phyloP scores from a whole-genome alignment of 208 protist species.

The Leishmania guyanensis region DNA sequence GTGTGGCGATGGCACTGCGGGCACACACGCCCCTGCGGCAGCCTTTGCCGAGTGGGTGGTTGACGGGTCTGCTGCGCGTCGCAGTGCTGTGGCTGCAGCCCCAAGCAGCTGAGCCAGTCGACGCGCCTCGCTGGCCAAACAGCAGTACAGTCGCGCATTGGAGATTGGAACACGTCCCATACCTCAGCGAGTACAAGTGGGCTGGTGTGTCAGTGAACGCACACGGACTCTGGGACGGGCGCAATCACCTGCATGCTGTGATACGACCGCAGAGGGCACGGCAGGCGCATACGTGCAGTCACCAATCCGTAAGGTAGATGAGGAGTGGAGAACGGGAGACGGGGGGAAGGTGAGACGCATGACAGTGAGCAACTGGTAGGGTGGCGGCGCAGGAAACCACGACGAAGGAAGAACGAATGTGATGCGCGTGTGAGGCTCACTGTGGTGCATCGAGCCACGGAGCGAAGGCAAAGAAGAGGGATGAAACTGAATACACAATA shows the following conservation, averaged over 20 bases:
- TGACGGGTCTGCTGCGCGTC: conserved; percentile 1
- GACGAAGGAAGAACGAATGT: neutral
- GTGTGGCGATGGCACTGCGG: neutral
- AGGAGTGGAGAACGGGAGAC: neutral
- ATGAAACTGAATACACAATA: neutral
- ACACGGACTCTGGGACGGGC: neutral
- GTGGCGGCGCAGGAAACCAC: neutral
- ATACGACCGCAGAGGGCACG: too few relatives aligned
- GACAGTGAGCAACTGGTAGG: neutral
- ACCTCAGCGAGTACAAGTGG: neutral
- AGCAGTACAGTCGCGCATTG: conserved; percentile 14
- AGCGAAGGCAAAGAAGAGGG: neutral
- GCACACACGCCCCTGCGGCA: neutral
- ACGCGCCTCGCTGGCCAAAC: conserved; percentile 14
- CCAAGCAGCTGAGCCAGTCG: conserved; percentile 4
- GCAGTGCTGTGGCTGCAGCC: conserved; percentile 7
- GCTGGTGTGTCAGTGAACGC: neutral
- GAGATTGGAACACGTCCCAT: neutral
- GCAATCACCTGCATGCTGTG: too few relatives aligned
- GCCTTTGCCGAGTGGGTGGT: neutral
- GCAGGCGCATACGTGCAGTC: neutral
- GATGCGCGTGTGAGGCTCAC: neutral
- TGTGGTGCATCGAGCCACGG: neutral
- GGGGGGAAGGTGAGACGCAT: neutral
- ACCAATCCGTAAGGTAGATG: neutral